Base-by-base conservation (phyloP, 768 basidiomycete species). In the Hygrophoropsis aurantiaca region DNA sequence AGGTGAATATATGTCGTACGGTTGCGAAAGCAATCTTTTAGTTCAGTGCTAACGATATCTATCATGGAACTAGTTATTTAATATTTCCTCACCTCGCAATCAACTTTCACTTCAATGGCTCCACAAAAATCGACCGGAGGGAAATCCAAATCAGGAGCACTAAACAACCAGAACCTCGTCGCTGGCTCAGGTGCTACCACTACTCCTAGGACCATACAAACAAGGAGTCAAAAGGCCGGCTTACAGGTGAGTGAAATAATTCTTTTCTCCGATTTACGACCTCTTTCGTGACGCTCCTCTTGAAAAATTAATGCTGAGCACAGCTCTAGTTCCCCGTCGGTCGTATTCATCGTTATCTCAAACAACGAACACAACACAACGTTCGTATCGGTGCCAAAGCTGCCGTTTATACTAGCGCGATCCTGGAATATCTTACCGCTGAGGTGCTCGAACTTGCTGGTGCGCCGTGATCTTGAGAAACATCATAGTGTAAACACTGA, bases 251-350 rank as follows among this genome's bases (percentile, higher is more conserved):
- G 74, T 63, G 11, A 19, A 40, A 11, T 23, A 40, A 11, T 23
- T 23, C 26, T 18, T 47, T 26, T n/a, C 34, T 1, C 19, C n/a
- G 8, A 16, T 25, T 10, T 6, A 9, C 23, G 13, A 24, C 11
- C 13, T 30, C 10, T 36, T 20, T 23, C 25, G 16, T 27, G n/a
- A n/a, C n/a, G n/a, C n/a, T n/a, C n/a, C n/a, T n/a, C n/a, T n/a
- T n/a, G n/a, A n/a, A n/a, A n/a, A n/a, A n/a, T n/a, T n/a, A n/a
- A n/a, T n/a, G n/a, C n/a, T n/a, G n/a, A n/a, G n/a, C n/a, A n/a
- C n/a, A n/a, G n/a, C n/a, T n/a, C n/a, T 57, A 94, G 92, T 97
- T 97, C 68, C 93, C 94, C 30, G 94, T 97, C 37, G 93, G 94
- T 42, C 94, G 94, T 90, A 94, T 97, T 47, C 94, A 98, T 65